Evolutionary conservation across 345 rosid genomes (phyloP).

Genomic region (Balakata baccata): DNA sequence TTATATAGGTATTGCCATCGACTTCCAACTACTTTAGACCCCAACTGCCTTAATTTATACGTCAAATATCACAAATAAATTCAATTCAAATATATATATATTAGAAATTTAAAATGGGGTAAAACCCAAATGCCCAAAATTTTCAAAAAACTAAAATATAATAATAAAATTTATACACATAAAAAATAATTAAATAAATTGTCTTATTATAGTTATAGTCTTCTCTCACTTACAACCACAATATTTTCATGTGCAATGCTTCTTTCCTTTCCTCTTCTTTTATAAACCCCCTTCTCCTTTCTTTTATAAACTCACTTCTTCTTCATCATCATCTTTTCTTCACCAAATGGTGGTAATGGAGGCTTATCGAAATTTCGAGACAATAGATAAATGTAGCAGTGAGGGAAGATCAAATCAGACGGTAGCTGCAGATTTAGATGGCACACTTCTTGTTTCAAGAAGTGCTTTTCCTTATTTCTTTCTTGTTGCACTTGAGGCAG

Average conservation of each 20-base stretch:
- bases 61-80: not conserved
- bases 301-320: not conserved
- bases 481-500: constrained; percentile 88
- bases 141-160: not conserved
- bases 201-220: not conserved
- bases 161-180: too few relatives aligned
- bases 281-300: constrained; percentile 24
- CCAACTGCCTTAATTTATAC: constrained; percentile 35
- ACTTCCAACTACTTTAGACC: constrained; percentile 53
- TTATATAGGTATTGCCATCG: constrained; percentile 31
- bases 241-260: constrained; percentile 17
- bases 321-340: too few relatives aligned
- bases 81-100: not conserved
- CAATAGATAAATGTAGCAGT: constrained; percentile 45
- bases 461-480: constrained; percentile 84
- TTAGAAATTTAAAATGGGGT: too few relatives aligned
- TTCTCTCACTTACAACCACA: not conserved
- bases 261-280: constrained; percentile 25
- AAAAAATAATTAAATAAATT: not conserved
- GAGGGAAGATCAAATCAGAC: constrained; percentile 70
- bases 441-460: constrained; percentile 72
- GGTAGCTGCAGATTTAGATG: constrained; percentile 76
- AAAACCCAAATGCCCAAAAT: not conserved
- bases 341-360: constrained; percentile 41
- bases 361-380: constrained; percentile 46